phyloP scores from a whole-genome alignment of 2,329 filamentous ascomycete genomes.

The Huntiella savannae region DNA sequence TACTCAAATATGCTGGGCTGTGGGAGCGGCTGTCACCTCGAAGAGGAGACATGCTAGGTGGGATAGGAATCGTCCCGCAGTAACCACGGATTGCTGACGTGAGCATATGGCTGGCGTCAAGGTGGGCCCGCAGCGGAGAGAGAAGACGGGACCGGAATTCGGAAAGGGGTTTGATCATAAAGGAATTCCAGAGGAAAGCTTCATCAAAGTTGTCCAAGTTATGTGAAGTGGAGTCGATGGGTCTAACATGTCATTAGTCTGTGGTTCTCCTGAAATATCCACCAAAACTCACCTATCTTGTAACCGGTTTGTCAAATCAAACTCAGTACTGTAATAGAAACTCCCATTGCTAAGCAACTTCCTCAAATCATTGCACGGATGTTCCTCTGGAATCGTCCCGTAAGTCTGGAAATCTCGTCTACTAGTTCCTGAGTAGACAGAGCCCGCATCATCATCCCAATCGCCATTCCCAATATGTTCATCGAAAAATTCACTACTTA shows the following conservation, averaged over 20 bases:
- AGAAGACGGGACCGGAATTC: constrained; percentile 72
- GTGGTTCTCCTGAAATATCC: neutral
- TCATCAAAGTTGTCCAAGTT: constrained; percentile 87
- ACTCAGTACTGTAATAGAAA: constrained; percentile 98
- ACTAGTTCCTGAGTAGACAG: constrained; percentile 25
- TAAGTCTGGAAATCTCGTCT: constrained; percentile 10
- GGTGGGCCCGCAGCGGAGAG: constrained; percentile 50
- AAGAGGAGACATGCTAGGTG: constrained; percentile 54
- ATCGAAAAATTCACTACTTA: constrained; percentile 76
- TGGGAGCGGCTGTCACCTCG: constrained; percentile 33
- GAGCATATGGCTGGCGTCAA: constrained; percentile 76
- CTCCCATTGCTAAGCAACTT: constrained; percentile 84
- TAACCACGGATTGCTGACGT: constrained; percentile 92
- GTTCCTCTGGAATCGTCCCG: constrained; percentile 43
- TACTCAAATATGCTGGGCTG: constrained; percentile 63
- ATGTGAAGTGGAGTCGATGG: constrained; percentile 57
- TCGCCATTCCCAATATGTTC: constrained; percentile 41
- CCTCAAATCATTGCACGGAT: constrained; percentile 77
- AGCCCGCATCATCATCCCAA: constrained; percentile 30
- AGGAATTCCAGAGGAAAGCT: constrained; percentile 92
- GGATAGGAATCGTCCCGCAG: constrained; percentile 70
- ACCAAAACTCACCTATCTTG: constrained; percentile 50
- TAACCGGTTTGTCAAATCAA: constrained; percentile 82
- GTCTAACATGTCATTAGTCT: constrained; percentile 25
- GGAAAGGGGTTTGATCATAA: constrained; percentile 88